Percentiles rank a stretch among this genome's conserved stretches.
Evolutionary conservation across 169 alveolate species (phyloP).

Genomic region (Plasmodium relictum): DNA sequence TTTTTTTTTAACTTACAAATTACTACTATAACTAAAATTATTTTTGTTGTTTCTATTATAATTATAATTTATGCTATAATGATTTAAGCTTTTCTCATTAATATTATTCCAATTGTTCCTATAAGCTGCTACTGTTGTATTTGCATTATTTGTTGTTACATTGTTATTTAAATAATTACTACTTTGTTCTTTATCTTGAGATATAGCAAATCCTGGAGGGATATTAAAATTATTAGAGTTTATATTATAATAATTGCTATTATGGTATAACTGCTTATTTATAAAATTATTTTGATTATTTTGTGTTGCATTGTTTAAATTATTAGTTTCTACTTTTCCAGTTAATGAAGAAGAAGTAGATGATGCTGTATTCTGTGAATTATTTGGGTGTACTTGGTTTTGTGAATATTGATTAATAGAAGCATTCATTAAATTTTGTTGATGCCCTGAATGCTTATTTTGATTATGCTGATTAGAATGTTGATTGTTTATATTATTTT

Average conservation of each 20-base stretch:
- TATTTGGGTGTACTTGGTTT: conserved; percentile 41
- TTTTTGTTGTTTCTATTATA: conserved; percentile 54
- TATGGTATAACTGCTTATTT: conserved; percentile 47
- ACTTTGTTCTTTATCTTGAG: conserved; percentile 73
- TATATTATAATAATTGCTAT: conserved; percentile 38
- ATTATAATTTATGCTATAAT: conserved; percentile 51
- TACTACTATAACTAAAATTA: conserved; percentile 44
- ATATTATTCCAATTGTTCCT: conserved; percentile 61
- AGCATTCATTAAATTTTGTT: conserved; percentile 41
- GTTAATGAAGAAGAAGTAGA: conserved; percentile 71
- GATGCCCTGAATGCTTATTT: conserved; percentile 40
- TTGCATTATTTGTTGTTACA: conserved; percentile 46
- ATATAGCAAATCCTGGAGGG: conserved; percentile 62
- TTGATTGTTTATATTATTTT: conserved; percentile 12
- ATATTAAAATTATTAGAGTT: conserved; percentile 51
- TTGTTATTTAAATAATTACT: conserved; percentile 28
- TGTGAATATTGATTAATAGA: conserved; percentile 61
- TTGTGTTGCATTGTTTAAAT: conserved; percentile 18
- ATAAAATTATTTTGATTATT: conserved; percentile 36
- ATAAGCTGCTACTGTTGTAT: conserved; percentile 32
- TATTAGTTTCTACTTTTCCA: conserved; percentile 63
- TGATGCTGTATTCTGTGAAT: conserved; percentile 64
- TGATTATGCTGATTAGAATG: conserved; percentile 29
- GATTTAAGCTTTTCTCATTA: conserved; percentile 66
- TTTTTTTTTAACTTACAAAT: conserved; percentile 40